Evolutionary conservation across 495 filamentous ascomycete genomes (phyloP).

Genomic region (Corynascus novoguineensis): DNA sequence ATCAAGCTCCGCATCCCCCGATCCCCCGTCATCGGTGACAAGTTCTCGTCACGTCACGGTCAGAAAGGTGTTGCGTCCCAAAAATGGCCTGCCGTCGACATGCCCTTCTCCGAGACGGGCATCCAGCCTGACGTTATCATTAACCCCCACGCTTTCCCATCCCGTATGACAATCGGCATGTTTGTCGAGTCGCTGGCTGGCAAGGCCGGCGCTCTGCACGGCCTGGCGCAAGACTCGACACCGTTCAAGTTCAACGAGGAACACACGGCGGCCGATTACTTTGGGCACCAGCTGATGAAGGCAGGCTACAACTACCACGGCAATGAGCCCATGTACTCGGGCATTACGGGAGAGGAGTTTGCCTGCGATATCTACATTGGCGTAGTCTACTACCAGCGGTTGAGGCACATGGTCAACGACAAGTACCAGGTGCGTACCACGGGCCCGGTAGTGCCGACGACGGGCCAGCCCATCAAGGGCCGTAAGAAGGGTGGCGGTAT

Average conservation of each 20-base stretch:
- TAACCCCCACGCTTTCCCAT: constrained; percentile 99
- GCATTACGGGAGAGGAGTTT: constrained; percentile 91
- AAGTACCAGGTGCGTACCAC: constrained; percentile 98
- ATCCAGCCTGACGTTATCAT: constrained; percentile 98
- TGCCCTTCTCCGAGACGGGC: constrained; percentile 96
- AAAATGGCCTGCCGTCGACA: constrained; percentile 88
- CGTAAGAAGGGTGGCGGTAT: constrained; percentile 95
- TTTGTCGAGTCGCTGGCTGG: constrained; percentile 96
- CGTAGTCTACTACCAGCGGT: constrained; percentile 93
- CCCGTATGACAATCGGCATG: constrained; percentile 99
- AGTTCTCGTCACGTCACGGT: constrained; percentile 96
- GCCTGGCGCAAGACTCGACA: constrained; percentile 87
- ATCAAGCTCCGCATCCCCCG: constrained; percentile 91
- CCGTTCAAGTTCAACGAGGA: constrained; percentile 93
- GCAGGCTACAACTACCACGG: constrained; percentile 98
- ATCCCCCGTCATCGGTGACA: constrained; percentile 91
- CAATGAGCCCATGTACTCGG: constrained; percentile 96
- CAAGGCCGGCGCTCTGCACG: constrained; percentile 89
- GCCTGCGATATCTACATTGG: constrained; percentile 94
- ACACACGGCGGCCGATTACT: constrained; percentile 88
- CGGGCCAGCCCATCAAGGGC: constrained; percentile 95
- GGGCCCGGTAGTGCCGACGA: constrained; percentile 78
- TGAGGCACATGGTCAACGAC: constrained; percentile 99
- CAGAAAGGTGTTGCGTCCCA: constrained; percentile 98
- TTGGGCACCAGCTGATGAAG: constrained; percentile 86